These are phyloP conservation scores for Inonotus hispidus DNA, from an alignment of 1,284 basidiomycete genomes.

Conservation along the genomic window DNA sequence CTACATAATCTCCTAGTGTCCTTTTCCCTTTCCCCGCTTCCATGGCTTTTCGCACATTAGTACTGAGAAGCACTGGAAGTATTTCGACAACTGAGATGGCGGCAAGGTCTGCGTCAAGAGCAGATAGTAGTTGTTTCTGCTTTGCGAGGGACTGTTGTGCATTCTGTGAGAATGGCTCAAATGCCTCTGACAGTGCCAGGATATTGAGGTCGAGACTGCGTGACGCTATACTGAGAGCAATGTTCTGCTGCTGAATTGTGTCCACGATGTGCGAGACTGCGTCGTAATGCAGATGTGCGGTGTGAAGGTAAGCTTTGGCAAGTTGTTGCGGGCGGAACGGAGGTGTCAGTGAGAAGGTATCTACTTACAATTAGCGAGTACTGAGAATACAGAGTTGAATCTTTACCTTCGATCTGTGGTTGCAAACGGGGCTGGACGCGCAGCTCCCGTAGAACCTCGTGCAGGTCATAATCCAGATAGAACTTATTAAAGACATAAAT, in stretches of 20 bases:
- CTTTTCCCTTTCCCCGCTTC: conserved; percentile 60
- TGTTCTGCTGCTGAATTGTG: conserved; percentile 55
- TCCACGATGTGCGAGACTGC: conserved; percentile 44
- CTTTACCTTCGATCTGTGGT: conserved; percentile 59
- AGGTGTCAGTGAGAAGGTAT: conserved; percentile 60
- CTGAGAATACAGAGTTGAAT: background rate
- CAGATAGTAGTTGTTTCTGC: conserved; percentile 53
- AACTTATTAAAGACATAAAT: conserved; percentile 78
- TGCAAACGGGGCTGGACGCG: conserved; percentile 56
- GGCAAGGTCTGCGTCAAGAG: conserved; percentile 63
- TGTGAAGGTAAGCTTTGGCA: conserved; percentile 55
- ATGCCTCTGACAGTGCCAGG: conserved; percentile 62
- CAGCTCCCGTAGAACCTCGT: conserved; percentile 55
- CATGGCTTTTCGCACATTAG: conserved; percentile 55
- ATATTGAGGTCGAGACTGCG: conserved; percentile 64
- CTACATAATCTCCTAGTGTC: conserved; percentile 78
- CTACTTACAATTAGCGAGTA: conserved; percentile 31
- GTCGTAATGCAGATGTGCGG: conserved; percentile 58
- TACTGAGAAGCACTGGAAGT: conserved; percentile 71
- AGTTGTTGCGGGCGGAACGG: conserved; percentile 63
- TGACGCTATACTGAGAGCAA: conserved; percentile 63
- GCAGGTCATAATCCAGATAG: conserved; percentile 62
- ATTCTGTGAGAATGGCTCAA: conserved; percentile 52
- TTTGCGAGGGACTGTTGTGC: conserved; percentile 57
- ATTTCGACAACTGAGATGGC: conserved; percentile 59